Conservation (phyloP, 805 yeast species). For the Torulaspora microellipsoides region DNA sequence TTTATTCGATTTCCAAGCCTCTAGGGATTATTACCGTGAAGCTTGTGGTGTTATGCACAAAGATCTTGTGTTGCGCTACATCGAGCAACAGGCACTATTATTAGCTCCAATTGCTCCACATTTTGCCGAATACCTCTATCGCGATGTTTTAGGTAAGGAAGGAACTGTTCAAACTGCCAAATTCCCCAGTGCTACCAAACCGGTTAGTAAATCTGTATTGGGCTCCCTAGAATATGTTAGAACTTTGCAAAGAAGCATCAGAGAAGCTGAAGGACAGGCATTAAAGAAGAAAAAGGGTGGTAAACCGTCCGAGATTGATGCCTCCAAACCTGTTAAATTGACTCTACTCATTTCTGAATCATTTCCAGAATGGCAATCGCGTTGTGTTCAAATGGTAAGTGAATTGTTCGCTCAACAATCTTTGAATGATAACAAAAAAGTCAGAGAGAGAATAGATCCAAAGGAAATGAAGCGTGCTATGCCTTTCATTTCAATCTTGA, state of each 20-base stretch:
- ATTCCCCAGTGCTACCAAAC: conserved; percentile 76
- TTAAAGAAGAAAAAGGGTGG: conserved; percentile 88
- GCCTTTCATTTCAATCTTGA: conserved; percentile 89
- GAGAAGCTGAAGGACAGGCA: conserved; percentile 88
- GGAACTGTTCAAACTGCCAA: conserved; percentile 65
- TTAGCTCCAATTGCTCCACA: conserved; percentile 95
- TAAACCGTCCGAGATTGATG: conserved; percentile 69
- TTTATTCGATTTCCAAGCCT: conserved; percentile 87
- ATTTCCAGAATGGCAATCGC: conserved; percentile 91
- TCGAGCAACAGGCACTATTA: conserved; percentile 79
- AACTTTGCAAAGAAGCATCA: conserved; percentile 70
- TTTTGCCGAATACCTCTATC: conserved; percentile 84
- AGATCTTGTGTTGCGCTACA: conserved; percentile 74
- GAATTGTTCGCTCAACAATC: conserved; percentile 62
- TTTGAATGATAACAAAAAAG: conserved; percentile 58
- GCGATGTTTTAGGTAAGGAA: conserved; percentile 67
- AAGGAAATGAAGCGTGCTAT: conserved; percentile 96
- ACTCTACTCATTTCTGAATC: conserved; percentile 69
- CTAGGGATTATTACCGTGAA: conserved; percentile 96
- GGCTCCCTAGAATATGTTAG: conserved; percentile 80
- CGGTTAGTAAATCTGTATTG: conserved; percentile 54
- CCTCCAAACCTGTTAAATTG: conserved; percentile 64
- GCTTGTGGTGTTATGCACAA: conserved; percentile 65
- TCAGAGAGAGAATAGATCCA: conserved; percentile 61
- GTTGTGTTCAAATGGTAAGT: conserved; percentile 74